A percentile compares a stretch with the other conserved stretches of the same genome.
phyloP scores from a whole-genome alignment of 192 early-diverging fungal species.

The Backusella psychrophila region DNA sequence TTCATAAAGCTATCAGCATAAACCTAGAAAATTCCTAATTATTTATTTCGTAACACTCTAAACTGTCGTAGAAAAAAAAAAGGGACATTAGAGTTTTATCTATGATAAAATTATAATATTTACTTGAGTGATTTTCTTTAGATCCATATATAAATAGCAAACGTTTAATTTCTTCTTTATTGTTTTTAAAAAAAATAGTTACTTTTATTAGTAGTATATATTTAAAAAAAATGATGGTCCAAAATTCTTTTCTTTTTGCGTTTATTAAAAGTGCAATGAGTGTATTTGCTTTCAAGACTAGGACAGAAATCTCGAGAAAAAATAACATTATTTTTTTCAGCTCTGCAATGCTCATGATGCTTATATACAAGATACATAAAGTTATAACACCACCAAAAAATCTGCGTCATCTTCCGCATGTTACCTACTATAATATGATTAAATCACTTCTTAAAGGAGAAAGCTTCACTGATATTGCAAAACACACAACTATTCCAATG shows the following conservation, averaged over 20 bases:
- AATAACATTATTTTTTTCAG: not conserved
- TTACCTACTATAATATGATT: not conserved
- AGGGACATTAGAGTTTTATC: not conserved
- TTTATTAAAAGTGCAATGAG: not conserved
- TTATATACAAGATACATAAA: not conserved
- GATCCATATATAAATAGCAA: not conserved
- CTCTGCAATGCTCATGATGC: not conserved
- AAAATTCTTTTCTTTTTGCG: not conserved
- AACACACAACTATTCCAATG: not conserved
- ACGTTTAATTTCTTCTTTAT: not conserved
- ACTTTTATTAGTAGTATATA: not conserved
- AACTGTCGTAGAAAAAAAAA: not conserved
- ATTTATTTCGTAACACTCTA: not conserved
- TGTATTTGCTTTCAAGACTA: not conserved
- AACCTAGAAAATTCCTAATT: not conserved
- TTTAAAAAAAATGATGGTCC: not conserved
- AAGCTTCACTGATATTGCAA: not conserved
- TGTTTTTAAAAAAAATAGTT: not conserved
- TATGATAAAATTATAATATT: too few species aligned
- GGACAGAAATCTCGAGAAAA: not conserved
- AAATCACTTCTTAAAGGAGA: not conserved
- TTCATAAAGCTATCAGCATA: not conserved
- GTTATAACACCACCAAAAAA: not conserved
- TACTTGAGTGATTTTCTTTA: not conserved
- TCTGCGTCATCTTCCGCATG: not conserved